Conservation (phyloP, 345 rosid species). For the Citrus sp. region DNA sequence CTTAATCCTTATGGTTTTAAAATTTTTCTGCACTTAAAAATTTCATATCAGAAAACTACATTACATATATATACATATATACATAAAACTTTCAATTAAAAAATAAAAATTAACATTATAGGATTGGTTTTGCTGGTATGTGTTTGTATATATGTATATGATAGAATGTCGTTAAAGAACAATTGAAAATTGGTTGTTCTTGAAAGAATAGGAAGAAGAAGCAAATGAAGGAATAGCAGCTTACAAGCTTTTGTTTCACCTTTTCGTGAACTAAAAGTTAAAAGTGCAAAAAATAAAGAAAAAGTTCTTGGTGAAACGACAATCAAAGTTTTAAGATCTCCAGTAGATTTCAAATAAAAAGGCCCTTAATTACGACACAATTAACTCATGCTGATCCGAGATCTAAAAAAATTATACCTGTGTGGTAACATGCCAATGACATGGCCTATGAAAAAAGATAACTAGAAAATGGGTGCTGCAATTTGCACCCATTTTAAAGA, state of each 20-base stretch:
- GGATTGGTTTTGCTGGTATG: too few species aligned
- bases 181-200: neutral
- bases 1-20: too few species aligned
- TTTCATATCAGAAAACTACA: too few species aligned
- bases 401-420: neutral
- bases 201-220: neutral
- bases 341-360: neutral
- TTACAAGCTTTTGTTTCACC: neutral
- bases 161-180: too few species aligned
- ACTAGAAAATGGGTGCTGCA: neutral
- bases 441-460: too few species aligned
- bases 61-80: too few species aligned
- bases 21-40: too few species aligned
- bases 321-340: neutral
- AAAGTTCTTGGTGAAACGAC: neutral
- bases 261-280: neutral
- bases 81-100: too few species aligned
- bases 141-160: too few species aligned
- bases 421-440: too few species aligned
- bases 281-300: neutral
- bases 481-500: too few species aligned
- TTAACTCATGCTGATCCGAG: neutral
- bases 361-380: neutral
- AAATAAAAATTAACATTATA: too few species aligned
- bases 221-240: neutral